A percentile compares a stretch with the other conserved stretches of the same genome.
Evolutionary conservation across 768 basidiomycete genomes (phyloP).

Genomic region (Inosperma sp.): DNA sequence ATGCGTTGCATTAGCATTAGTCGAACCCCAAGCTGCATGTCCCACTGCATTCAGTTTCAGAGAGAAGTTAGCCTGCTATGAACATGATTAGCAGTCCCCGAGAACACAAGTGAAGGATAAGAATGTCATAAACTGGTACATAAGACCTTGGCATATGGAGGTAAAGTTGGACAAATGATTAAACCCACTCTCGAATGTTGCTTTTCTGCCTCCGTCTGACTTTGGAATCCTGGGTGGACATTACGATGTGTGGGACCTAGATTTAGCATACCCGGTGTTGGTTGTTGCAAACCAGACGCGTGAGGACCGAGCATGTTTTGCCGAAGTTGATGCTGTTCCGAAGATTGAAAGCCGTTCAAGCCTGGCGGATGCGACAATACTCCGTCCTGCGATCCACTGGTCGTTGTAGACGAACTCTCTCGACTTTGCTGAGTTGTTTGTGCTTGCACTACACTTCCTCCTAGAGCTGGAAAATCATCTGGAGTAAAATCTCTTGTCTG

Average conservation of each 20-base stretch:
- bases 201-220: slow-evolving; percentile 65
- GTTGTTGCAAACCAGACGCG: slow-evolving; percentile 35
- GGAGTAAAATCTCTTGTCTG: slow-evolving; percentile 71
- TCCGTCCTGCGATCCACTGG: slow-evolving; percentile 5
- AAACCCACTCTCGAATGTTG: slow-evolving; percentile 54
- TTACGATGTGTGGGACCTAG: slow-evolving; percentile 39
- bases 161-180: slow-evolving; percentile 12
- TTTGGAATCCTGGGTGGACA: slow-evolving; percentile 51
- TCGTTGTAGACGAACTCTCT: neutral
- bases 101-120: neutral
- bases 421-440: neutral
- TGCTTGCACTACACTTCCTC: slow-evolving; percentile 34
- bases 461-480: slow-evolving; percentile 86
- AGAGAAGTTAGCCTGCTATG: slow-evolving; percentile 50
- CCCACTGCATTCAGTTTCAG: slow-evolving; percentile 61
- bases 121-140: too few relatives aligned
- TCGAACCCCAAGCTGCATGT: slow-evolving; percentile 62
- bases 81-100: slow-evolving; percentile 9
- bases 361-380: slow-evolving; percentile 53
- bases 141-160: too few relatives aligned
- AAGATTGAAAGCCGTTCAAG: slow-evolving; percentile 61
- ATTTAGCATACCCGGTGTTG: slow-evolving; percentile 67
- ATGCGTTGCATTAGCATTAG: slow-evolving; percentile 44
- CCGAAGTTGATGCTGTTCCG: slow-evolving; percentile 53
- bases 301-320: slow-evolving; percentile 54